Percentiles rank a stretch among this genome's conserved stretches.
phyloP scores from a whole-genome alignment of 192 early-diverging fungal species.

The Coemansia sp. region DNA sequence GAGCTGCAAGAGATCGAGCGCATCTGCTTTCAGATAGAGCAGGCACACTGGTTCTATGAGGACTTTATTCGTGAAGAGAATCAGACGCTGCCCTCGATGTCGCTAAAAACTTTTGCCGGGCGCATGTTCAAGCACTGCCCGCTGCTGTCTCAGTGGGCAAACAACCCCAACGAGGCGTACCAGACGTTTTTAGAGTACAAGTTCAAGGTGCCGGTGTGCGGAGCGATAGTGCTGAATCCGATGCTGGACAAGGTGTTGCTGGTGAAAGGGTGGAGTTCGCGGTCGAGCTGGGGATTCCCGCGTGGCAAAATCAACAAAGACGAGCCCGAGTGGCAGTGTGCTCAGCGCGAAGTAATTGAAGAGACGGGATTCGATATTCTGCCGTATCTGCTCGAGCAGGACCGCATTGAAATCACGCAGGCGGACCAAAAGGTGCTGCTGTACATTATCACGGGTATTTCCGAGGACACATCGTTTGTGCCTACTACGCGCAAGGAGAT shows the following conservation, averaged over 20 bases:
- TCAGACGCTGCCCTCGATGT: slow-evolving; percentile 75
- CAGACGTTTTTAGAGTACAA: slow-evolving; percentile 94
- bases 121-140: slow-evolving; percentile 89
- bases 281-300: slow-evolving; percentile 95
- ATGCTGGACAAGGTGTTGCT: slow-evolving; percentile 74
- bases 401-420: slow-evolving; percentile 86
- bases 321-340: slow-evolving; percentile 84
- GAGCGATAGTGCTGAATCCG: slow-evolving; percentile 90
- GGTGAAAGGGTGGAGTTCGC: slow-evolving; percentile 90
- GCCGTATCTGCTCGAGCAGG: slow-evolving; percentile 65
- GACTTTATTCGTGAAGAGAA: slow-evolving; percentile 93
- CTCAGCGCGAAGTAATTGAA: slow-evolving; percentile 90
- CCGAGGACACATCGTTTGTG: slow-evolving; percentile 76
- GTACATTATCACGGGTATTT: slow-evolving; percentile 87
- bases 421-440: slow-evolving; percentile 86
- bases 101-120: slow-evolving; percentile 81
- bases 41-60: slow-evolving; percentile 99
- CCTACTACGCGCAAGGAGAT: slow-evolving; percentile 93
- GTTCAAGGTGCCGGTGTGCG: slow-evolving; percentile 94
- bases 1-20: slow-evolving; percentile 92
- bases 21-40: slow-evolving; percentile 98
- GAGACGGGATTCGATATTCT: slow-evolving; percentile 93
- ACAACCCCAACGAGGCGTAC: slow-evolving; percentile 87
- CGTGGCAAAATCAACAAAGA: slow-evolving; percentile 99
- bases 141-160: slow-evolving; percentile 82